These are phyloP conservation scores for Vigna hirtella DNA, from an alignment of 306 rosid species.

Conservation along the genomic window DNA sequence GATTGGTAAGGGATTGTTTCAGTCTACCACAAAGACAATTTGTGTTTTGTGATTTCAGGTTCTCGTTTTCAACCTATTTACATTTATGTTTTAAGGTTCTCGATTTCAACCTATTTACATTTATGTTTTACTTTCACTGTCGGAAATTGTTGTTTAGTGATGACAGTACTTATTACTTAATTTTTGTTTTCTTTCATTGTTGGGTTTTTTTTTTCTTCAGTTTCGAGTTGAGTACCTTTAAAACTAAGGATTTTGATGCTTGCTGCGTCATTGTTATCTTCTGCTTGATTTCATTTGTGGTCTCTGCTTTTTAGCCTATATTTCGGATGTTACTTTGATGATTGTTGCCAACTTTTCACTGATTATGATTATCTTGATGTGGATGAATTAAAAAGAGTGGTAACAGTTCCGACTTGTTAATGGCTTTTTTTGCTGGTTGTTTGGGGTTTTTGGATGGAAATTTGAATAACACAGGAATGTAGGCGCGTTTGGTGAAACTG, in stretches of 20 bases:
- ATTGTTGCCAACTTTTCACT: conserved; percentile 1
- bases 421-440: background rate
- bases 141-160: background rate
- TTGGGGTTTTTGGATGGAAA: conserved; percentile 14
- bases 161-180: background rate
- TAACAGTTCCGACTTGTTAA: conserved; percentile 2
- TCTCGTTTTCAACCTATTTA: conserved; percentile 1
- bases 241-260: background rate
- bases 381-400: background rate
- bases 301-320: background rate
- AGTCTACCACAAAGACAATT: background rate
- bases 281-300: conserved; percentile 18
- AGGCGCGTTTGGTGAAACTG: conserved; percentile 6
- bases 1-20: background rate
- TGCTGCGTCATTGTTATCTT: conserved; percentile 2
- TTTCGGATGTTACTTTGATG: conserved; percentile 17
- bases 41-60: background rate
- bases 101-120: background rate
- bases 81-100: background rate
- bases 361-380: conserved; percentile 22
- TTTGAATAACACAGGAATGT: conserved; percentile 9
- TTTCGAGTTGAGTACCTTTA: background rate
- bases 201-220: background rate
- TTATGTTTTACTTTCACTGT: background rate
- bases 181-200: background rate